Base-by-base conservation (phyloP, 805 yeast genomes). In the Zygoascus bituminiphila region DNA sequence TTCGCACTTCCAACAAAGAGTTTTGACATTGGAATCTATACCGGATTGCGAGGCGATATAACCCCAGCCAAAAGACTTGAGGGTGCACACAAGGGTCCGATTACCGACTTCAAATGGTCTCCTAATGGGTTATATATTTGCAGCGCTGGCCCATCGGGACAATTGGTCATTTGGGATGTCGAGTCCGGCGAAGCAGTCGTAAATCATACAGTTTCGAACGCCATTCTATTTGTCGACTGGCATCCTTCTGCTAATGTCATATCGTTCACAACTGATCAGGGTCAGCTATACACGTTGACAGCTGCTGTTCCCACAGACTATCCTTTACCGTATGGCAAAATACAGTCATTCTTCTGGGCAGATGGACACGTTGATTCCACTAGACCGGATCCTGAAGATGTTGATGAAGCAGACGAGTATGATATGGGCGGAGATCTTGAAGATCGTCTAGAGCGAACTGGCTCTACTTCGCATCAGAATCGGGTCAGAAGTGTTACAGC, bases 111-210 rank as follows among this genome's bases (percentile, higher is more conserved):
- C 43, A 67, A 72, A 46, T 75, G 85, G 69, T 80, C 85, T 17
- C 80, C 85, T 10, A 71, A 76, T 55, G 84, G 84, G 24, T 69
- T 72, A 1, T 73, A 68, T 52, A 47, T 88, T 1, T 91, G 89
- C 0, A 71, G 80, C 5, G 70, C 78, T 14, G 79, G 76, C 45
- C 54, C 71, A n/a, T 77, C 74, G 46, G 75, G 76, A 39, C 64
- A 63, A 25, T 58, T 84, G 10, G 63, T 75, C 10, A 59, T 89
- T 4, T 82, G 86, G 81, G 76, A 82, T 53, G 53, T 68, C 2
- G 58, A 62, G 43, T 58, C 53, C 47, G 69, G 9, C 57, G 60
- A 33, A 49, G 64, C 44, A 72, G 72, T 23, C 66, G 72, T 5
- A 65, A 45, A 49, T 29, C 33, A 36, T n/a, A n/a, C 12, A 8